Evolutionary conservation across 2,329 filamentous ascomycete species (phyloP).

Genomic region (Eutypella sp.): DNA sequence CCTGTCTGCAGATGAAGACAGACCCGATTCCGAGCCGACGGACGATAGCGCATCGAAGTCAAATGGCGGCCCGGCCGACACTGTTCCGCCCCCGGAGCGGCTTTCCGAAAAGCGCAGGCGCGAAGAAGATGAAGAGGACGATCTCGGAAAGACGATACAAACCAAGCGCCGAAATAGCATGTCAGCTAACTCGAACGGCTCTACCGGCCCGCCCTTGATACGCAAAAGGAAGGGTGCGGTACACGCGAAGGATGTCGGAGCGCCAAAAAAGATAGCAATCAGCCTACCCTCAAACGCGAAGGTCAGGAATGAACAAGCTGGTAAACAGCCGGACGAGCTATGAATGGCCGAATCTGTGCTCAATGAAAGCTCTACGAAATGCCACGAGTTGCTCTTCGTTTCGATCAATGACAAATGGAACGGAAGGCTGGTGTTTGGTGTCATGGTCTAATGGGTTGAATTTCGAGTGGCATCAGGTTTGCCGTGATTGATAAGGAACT

Average conservation of each 20-base stretch:
- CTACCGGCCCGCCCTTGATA: constrained; percentile 33
- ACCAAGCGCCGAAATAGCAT: constrained; percentile 58
- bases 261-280: constrained; percentile 53
- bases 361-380: constrained; percentile 10
- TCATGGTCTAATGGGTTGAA: constrained; percentile 15
- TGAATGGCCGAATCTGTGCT: constrained; percentile 9
- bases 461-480: constrained; percentile 2
- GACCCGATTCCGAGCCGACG: constrained; percentile 11
- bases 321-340: constrained; percentile 12
- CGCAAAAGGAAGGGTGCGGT: constrained; percentile 43
- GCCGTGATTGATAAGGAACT: neutral
- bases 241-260: constrained; percentile 32
- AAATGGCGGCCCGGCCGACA: constrained; percentile 28
- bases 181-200: constrained; percentile 39
- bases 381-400: constrained; percentile 15
- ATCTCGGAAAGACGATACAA: constrained; percentile 74
- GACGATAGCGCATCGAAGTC: constrained; percentile 29
- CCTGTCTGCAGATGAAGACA: constrained; percentile 26
- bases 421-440: constrained; percentile 24
- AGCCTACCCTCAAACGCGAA: constrained; percentile 46
- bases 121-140: constrained; percentile 91
- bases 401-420: constrained; percentile 19
- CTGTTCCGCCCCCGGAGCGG: constrained; percentile 65
- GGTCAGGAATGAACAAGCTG: constrained; percentile 16
- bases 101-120: constrained; percentile 84